Conservation (phyloP, 495 filamentous ascomycete genomes). For the Penicillium lividum region DNA sequence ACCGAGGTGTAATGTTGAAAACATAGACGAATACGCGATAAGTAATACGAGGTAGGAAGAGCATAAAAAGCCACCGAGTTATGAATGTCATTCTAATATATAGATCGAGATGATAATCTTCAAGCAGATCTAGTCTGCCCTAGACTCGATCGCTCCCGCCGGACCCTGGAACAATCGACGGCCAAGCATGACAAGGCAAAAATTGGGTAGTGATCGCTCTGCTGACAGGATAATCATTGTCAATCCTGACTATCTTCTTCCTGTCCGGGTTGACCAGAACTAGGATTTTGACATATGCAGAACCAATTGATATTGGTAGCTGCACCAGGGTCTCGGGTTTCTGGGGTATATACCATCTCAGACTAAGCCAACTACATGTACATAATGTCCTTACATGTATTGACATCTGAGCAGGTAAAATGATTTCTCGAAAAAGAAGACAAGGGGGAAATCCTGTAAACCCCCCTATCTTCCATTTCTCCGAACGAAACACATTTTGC, state of each 20-base stretch:
- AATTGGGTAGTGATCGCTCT: constrained; percentile 33
- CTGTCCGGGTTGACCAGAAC: constrained; percentile 10
- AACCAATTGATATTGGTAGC: neutral
- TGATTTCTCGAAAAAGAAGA: neutral
- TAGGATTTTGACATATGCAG: constrained; percentile 22
- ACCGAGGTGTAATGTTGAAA: too few species aligned
- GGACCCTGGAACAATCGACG: constrained; percentile 22
- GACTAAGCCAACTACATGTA: neutral
- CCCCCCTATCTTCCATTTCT: constrained; percentile 9
- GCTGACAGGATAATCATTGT: constrained; percentile 23
- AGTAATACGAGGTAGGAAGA: neutral
- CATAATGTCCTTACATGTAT: neutral
- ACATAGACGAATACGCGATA: neutral
- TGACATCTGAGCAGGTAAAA: neutral
- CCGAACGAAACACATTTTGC: constrained; percentile 3
- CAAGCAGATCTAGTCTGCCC: neutral
- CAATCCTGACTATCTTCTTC: constrained; percentile 30
- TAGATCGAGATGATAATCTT: constrained; percentile 1
- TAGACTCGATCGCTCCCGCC: constrained; percentile 11
- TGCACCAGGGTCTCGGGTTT: constrained; percentile 5
- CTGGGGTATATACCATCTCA: neutral
- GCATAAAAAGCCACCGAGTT: neutral
- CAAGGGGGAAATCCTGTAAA: constrained; percentile 3
- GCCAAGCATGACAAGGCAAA: constrained; percentile 29
- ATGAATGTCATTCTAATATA: neutral